These are phyloP conservation scores for Chrysosporium keratinophilum DNA, from an alignment of 2,329 filamentous ascomycete genomes.

Conservation along the genomic window DNA sequence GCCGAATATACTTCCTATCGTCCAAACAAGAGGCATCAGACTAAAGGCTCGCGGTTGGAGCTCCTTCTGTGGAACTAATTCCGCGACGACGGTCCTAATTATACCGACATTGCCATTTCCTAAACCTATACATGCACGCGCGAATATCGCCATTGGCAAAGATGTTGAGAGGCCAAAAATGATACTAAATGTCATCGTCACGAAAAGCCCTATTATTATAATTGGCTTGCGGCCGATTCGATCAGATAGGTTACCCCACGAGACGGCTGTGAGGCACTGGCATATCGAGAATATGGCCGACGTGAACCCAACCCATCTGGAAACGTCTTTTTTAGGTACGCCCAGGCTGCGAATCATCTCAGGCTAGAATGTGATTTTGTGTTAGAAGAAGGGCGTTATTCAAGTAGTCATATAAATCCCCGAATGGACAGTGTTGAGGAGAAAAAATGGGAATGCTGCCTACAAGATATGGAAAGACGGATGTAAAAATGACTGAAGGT, in stretches of 20 bases:
- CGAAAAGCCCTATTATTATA: constrained; percentile 61
- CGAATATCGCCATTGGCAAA: constrained; percentile 66
- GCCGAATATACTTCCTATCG: constrained; percentile 75
- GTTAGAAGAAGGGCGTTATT: constrained; percentile 14
- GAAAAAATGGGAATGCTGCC: constrained; percentile 13
- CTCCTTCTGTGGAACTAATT: constrained; percentile 78
- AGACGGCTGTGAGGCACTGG: constrained; percentile 60
- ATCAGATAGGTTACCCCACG: constrained; percentile 71
- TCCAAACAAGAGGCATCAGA: constrained; percentile 88
- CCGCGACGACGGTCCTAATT: constrained; percentile 80
- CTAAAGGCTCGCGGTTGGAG: constrained; percentile 83
- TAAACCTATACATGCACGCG: constrained; percentile 67
- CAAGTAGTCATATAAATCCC: constrained; percentile 29
- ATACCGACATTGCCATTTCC: constrained; percentile 94
- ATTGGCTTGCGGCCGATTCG: constrained; percentile 69
- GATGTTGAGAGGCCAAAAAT: constrained; percentile 75
- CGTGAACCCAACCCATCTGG: constrained; percentile 69
- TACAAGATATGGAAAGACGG: constrained; percentile 53
- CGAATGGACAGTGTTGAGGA: not conserved
- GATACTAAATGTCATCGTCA: constrained; percentile 71
- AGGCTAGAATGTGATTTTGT: constrained; percentile 40
- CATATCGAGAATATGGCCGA: constrained; percentile 61
- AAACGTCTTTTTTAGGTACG: constrained; percentile 55
- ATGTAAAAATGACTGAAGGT: constrained; percentile 48
- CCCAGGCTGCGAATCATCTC: constrained; percentile 78